Percentiles rank a stretch among this genome's conserved stretches.
Conservation (phyloP, 352 stramenopile genomes). For the Phytophthora crassamura region DNA sequence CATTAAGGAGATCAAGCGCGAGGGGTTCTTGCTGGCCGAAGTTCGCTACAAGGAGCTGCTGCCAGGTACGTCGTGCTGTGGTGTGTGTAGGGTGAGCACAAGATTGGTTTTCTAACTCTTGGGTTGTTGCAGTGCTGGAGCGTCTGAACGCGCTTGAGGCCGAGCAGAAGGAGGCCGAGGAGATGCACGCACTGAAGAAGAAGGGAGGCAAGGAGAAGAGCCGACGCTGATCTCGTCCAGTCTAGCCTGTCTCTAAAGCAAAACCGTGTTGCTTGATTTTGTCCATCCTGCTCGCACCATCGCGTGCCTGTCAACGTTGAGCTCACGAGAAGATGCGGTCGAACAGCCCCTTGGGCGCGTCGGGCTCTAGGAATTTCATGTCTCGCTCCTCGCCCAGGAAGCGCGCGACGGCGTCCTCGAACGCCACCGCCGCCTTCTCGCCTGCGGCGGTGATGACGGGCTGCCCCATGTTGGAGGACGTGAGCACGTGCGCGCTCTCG, state of each 20-base stretch:
- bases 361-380: conserved; percentile 88
- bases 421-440: conserved; percentile 81
- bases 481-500: conserved; percentile 90
- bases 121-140: conserved; percentile 64
- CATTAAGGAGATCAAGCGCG: conserved; percentile 89
- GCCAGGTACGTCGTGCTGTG: conserved; percentile 48
- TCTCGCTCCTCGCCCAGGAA: conserved; percentile 90
- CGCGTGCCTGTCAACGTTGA: too few relatives aligned
- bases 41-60: conserved; percentile 83
- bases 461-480: conserved; percentile 93
- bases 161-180: conserved; percentile 82
- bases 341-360: conserved; percentile 84
- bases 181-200: conserved; percentile 79
- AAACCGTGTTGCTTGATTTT: conserved; percentile 26
- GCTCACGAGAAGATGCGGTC: conserved; percentile 69
- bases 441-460: conserved; percentile 86
- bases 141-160: conserved; percentile 81
- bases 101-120: conserved; percentile 17
- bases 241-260: conserved; percentile 22
- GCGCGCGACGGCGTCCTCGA: conserved; percentile 91
- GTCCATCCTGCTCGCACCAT: conserved; percentile 15
- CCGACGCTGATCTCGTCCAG: conserved; percentile 50
- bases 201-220: conserved; percentile 79
- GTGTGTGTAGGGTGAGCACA: conserved; percentile 2
- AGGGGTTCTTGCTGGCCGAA: conserved; percentile 79